A percentile compares a stretch with the other conserved stretches of the same genome.
Evolutionary conservation across 75 land plant species (phyloP).

Genomic region (Isoetes taiwanensis): DNA sequence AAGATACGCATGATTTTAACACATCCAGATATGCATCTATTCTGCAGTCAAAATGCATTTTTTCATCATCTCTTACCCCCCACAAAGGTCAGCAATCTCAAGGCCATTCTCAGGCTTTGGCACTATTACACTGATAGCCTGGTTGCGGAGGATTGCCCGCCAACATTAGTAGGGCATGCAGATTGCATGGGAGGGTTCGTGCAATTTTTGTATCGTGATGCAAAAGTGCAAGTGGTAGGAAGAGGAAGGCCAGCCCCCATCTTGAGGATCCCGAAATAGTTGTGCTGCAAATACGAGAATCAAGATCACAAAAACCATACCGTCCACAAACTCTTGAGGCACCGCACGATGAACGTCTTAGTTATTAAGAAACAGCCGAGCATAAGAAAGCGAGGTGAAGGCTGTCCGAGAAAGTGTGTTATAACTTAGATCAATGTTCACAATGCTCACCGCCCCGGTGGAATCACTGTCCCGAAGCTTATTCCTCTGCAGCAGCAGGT

Average conservation of each 20-base stretch:
- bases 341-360: neutral
- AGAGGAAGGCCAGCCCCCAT: neutral
- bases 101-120: too few relatives aligned
- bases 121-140: too few relatives aligned
- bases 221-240: neutral
- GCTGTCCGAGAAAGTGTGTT: neutral
- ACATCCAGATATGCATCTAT: too few relatives aligned
- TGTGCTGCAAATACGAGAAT: slow-evolving; percentile 4
- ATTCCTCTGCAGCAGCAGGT: neutral
- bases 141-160: too few relatives aligned
- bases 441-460: neutral
- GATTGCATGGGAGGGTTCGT: too few relatives aligned
- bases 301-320: slow-evolving; percentile 1
- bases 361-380: neutral
- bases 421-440: neutral
- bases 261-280: neutral
- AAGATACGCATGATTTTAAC: too few relatives aligned
- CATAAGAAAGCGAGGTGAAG: neutral
- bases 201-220: neutral
- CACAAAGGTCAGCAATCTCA: too few relatives aligned
- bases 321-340: slow-evolving; percentile 8
- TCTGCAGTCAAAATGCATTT: too few relatives aligned
- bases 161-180: too few relatives aligned
- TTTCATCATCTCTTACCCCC: too few relatives aligned
- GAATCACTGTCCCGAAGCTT: neutral